phyloP scores from a whole-genome alignment of 148 eudicot species.

The Arctostaphylos glauca region DNA sequence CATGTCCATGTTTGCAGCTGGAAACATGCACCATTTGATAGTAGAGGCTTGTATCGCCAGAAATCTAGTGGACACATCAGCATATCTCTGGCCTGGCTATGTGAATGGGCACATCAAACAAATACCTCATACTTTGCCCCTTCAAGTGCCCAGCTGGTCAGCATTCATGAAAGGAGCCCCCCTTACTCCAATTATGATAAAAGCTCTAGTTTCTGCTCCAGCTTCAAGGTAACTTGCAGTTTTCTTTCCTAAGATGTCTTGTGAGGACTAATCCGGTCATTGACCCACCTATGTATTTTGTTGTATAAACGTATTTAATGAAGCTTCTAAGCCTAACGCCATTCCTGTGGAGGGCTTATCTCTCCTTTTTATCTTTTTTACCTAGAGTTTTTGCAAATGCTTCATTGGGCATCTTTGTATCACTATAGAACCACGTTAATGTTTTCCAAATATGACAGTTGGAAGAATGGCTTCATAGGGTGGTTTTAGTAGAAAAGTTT shows the following conservation, averaged over 20 bases:
- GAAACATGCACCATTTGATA: conserved; percentile 84
- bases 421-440: background rate
- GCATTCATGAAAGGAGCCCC: conserved; percentile 82
- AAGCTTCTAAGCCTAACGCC: background rate
- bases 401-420: background rate
- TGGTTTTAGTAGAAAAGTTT: background rate
- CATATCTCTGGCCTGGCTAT: conserved; percentile 93
- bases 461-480: background rate
- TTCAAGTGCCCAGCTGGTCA: conserved; percentile 83
- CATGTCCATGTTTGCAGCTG: conserved; percentile 56
- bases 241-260: background rate
- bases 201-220: conserved; percentile 75
- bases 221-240: conserved; percentile 74
- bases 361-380: background rate
- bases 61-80: conserved; percentile 82
- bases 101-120: conserved; percentile 57
- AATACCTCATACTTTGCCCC: conserved; percentile 53
- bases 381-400: background rate
- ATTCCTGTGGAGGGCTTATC: background rate
- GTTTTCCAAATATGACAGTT: background rate
- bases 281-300: background rate
- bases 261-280: background rate
- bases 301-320: background rate
- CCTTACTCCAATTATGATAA: conserved; percentile 63
- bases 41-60: conserved; percentile 92